Conservation (phyloP, 495 filamentous ascomycete genomes). For the Astrocystis sublimbata region DNA sequence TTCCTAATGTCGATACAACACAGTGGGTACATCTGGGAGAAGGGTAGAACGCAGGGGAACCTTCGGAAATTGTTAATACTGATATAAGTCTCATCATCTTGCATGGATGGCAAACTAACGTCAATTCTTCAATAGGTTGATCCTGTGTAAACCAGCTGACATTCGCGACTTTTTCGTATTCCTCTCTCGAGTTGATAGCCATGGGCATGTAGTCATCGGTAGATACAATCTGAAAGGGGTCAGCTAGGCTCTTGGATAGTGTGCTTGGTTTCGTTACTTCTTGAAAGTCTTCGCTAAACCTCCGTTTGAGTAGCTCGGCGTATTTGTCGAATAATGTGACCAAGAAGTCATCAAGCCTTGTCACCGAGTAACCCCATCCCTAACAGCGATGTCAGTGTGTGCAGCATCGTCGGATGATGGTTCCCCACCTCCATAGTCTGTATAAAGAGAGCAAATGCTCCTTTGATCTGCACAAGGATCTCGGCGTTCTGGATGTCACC, state of each 20-base stretch:
- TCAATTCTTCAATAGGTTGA: constrained; percentile 70
- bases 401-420: constrained; percentile 2
- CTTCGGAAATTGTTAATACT: constrained; percentile 44
- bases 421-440: constrained; percentile 85
- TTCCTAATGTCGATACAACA: constrained; percentile 98
- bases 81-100: background rate
- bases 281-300: constrained; percentile 91
- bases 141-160: constrained; percentile 92
- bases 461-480: constrained; percentile 85
- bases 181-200: constrained; percentile 84
- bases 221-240: constrained; percentile 83
- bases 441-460: constrained; percentile 89
- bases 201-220: constrained; percentile 99
- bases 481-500: constrained; percentile 79
- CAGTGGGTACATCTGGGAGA: constrained; percentile 97
- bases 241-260: constrained; percentile 56
- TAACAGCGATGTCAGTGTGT: constrained; percentile 39
- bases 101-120: constrained; percentile 44
- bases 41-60: constrained; percentile 89
- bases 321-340: constrained; percentile 90
- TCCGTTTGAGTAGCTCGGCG: constrained; percentile 82
- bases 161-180: constrained; percentile 91
- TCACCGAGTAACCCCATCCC: constrained; percentile 88
- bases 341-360: constrained; percentile 76
- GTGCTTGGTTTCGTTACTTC: constrained; percentile 57